Evolutionary conservation across 2,329 filamentous ascomycete species (phyloP).

Genomic region (Helminthosporium solani): DNA sequence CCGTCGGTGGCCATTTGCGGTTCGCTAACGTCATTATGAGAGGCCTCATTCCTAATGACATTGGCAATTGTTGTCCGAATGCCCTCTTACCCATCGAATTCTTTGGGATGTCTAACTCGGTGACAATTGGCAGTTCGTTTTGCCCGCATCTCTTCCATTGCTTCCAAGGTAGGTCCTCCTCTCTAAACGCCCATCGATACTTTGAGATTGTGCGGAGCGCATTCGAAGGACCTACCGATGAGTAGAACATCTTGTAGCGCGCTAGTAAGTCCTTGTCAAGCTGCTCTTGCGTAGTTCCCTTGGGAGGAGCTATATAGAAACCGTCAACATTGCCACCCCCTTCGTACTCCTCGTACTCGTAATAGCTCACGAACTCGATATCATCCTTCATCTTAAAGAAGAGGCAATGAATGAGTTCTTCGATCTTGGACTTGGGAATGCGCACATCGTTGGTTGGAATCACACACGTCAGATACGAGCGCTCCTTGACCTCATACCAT

Average conservation of each 20-base stretch:
- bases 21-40: slow-evolving; percentile 1
- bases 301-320: neutral
- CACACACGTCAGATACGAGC: neutral
- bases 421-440: neutral
- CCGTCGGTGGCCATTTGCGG: neutral
- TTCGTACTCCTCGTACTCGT: slow-evolving; percentile 1
- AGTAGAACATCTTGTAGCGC: neutral
- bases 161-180: neutral
- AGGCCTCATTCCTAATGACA: neutral
- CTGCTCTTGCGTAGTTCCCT: neutral
- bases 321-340: neutral
- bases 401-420: neutral
- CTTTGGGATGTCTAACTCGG: neutral
- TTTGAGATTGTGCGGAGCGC: neutral
- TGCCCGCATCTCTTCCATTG: slow-evolving; percentile 1
- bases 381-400: neutral
- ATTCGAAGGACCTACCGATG: neutral
- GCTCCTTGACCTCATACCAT: slow-evolving; percentile 3
- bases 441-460: neutral
- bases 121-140: neutral
- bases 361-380: slow-evolving; percentile 1
- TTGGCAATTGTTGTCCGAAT: neutral
- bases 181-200: neutral
- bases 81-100: neutral
- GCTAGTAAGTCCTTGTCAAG: neutral